Evolutionary conservation across 2,329 filamentous ascomycete species (phyloP), one percentile per base, ranked within the genome.

Genomic region (Coniochaeta ligniaria): DNA sequence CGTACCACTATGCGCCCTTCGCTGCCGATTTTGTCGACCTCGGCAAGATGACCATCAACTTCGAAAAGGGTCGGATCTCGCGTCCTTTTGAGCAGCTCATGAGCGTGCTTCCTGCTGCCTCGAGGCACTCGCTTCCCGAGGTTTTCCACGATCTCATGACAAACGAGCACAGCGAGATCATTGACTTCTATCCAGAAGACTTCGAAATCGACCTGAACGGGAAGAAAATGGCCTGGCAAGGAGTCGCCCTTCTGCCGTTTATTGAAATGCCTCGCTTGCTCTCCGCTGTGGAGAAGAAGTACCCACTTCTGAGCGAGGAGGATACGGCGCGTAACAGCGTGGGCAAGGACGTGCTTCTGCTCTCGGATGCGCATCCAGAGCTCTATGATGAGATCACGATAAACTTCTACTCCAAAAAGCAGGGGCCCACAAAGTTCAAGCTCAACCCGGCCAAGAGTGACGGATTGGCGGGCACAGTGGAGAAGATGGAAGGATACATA

Each of bases 181-280:
- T 96, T 65, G 94, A 99, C 72, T 99, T 99, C 73, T 99, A 99
- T 69, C 96, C 96, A 0, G 90, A 93, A 70, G 91, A 96, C 26
- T 99, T 99, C 68, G 86, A 90, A 17, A 84, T 98, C 59, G 95
- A 99, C 73, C 77, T 98, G 47, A 99, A 99, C 66, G 95, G 95
- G 60, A 98, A 98, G 79, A 99, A 98, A 72, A 96, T 97, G 76
- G 92, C 92, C 0, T 99, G 96, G 95, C 94, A 98, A 73, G 95
- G 95, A 64, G 89, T 99, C 59, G 92, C 92, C 2, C 79, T 99
- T 22, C 81, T 99, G 36, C 95, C 95, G 0, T 99, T 98, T 73
- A 99, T 99, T 68, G 93, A 99, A 68, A 95, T 96, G 81, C 86
- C 88, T 59, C 87, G 93, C 59, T 78, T 99, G 20, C 79, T 99